Percentiles rank a stretch among this genome's conserved stretches.
Evolutionary conservation across 306 rosid species (phyloP).

Genomic region (Prosopis cineraria): DNA sequence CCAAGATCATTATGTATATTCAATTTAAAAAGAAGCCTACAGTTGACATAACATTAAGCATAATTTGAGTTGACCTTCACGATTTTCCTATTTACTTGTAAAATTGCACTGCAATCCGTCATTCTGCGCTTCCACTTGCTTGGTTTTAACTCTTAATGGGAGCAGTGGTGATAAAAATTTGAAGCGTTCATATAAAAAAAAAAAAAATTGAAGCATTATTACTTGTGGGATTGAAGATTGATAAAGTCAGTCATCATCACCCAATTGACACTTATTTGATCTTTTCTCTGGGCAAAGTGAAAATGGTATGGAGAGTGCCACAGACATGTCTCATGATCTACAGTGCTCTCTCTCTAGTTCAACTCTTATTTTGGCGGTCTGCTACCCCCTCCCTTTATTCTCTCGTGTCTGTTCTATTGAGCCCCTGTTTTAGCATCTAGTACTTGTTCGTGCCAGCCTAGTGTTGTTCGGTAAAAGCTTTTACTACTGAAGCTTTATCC

Average conservation of each 20-base stretch:
- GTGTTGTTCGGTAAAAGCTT: background rate
- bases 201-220: background rate
- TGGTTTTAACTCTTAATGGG: background rate
- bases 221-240: background rate
- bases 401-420: no score
- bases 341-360: no score
- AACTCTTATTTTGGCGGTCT: no score
- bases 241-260: background rate
- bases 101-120: background rate
- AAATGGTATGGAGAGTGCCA: background rate
- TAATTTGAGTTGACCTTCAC: background rate
- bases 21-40: background rate
- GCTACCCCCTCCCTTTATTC: no score
- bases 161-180: background rate
- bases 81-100: background rate
- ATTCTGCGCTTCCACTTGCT: background rate
- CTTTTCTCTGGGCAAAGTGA: background rate
- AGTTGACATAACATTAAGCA: background rate
- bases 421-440: background rate
- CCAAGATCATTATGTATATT: background rate
- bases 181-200: no score
- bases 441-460: background rate
- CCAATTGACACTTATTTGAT: background rate
- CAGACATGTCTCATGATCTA: background rate
- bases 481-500: background rate